phyloP scores from a whole-genome alignment of 257 asterid species.

The Solanum virginianum region DNA sequence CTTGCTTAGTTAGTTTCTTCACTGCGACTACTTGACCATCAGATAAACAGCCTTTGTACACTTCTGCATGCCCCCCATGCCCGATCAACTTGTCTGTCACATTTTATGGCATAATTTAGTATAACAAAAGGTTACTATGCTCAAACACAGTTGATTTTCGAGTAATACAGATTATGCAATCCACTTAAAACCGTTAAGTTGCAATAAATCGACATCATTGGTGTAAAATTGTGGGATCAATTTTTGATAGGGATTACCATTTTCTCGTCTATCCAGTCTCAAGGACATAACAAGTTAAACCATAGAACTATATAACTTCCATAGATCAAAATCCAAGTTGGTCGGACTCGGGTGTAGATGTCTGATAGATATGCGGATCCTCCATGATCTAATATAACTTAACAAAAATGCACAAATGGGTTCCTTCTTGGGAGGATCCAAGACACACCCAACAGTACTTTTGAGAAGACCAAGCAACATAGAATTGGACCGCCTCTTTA shows the following conservation, averaged over 20 bases:
- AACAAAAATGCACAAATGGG: background rate
- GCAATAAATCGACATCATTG: too few species aligned
- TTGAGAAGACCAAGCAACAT: background rate
- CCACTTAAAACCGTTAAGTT: too few species aligned
- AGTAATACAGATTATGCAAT: background rate
- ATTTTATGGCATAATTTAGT: background rate
- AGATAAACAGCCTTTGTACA: conserved; percentile 61
- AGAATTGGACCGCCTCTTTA: background rate
- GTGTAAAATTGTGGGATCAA: too few species aligned
- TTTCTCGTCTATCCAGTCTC: background rate
- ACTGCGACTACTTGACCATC: conserved; percentile 84
- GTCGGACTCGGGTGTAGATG: too few species aligned
- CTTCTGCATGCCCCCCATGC: conserved; percentile 91
- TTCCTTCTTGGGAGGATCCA: too few species aligned
- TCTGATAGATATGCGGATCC: too few species aligned
- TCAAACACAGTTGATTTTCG: background rate
- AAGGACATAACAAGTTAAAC: background rate
- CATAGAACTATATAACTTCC: background rate
- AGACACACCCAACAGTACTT: background rate
- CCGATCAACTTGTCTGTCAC: conserved; percentile 64
- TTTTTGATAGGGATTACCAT: background rate
- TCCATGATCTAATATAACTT: too few species aligned
- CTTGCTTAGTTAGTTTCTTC: conserved; percentile 49
- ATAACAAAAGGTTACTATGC: background rate
- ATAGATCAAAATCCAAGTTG: background rate